Evolutionary conservation across 2,329 filamentous ascomycete species (phyloP).

Genomic region (Penicillium sp.): DNA sequence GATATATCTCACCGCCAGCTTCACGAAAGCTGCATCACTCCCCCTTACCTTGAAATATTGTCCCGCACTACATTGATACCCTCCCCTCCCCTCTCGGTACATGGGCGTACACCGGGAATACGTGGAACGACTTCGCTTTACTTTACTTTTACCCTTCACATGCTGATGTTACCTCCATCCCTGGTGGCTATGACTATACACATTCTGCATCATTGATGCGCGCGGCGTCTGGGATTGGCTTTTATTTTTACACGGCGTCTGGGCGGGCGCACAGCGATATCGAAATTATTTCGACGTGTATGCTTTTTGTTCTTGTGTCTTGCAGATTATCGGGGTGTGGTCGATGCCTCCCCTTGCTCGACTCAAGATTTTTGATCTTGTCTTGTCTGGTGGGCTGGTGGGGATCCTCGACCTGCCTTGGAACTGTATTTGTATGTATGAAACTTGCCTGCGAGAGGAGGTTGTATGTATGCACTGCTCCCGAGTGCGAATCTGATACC

Average conservation of each 20-base stretch:
- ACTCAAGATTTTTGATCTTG: neutral
- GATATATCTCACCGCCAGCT: neutral
- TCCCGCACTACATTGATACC: conserved; percentile 9
- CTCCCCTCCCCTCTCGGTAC: neutral
- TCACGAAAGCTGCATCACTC: neutral
- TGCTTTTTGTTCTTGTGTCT: conserved; percentile 6
- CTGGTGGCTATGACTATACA: conserved; percentile 15
- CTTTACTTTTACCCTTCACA: conserved; percentile 9
- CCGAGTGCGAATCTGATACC: conserved; percentile 22
- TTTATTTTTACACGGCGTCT: conserved; percentile 13
- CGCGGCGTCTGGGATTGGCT: conserved; percentile 13
- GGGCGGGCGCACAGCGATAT: conserved; percentile 6
- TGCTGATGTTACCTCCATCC: conserved; percentile 15
- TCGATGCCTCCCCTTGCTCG: neutral
- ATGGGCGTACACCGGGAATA: conserved; percentile 3
- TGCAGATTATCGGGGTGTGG: conserved; percentile 12
- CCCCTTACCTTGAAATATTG: conserved; percentile 4
- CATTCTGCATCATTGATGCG: conserved; percentile 13
- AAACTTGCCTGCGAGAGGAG: conserved; percentile 7
- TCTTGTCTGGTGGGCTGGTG: neutral
- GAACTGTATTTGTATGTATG: conserved; percentile 21
- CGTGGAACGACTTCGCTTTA: conserved; percentile 14
- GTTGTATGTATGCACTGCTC: conserved; percentile 12
- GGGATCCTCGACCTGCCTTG: neutral
- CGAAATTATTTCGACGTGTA: conserved; percentile 1